Conservation (phyloP, 805 yeast genomes). For the Ogataea populi-albae region DNA sequence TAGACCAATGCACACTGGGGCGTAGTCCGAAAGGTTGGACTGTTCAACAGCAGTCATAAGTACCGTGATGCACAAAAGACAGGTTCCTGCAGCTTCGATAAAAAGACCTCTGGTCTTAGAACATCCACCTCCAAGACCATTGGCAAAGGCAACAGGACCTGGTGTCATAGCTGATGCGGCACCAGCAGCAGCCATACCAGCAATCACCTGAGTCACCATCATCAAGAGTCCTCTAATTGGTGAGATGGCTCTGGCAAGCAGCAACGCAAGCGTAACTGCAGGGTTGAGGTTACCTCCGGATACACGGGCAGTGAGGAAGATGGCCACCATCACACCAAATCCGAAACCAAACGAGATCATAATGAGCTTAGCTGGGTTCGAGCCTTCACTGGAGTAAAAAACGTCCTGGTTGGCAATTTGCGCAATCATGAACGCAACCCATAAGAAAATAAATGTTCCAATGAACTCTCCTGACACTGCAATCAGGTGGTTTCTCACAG, state of each 20-base stretch:
- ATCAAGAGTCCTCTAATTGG: conserved; percentile 67
- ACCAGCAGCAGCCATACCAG: conserved; percentile 91
- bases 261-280: conserved; percentile 73
- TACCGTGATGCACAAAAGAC: conserved; percentile 71
- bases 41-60: conserved; percentile 82
- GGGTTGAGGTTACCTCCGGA: conserved; percentile 93
- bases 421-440: conserved; percentile 80
- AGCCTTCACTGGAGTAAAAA: conserved; percentile 29
- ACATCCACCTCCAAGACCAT: conserved; percentile 67
- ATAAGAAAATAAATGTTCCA: conserved; percentile 82
- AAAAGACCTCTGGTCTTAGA: conserved; percentile 75
- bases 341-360: conserved; percentile 89
- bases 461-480: conserved; percentile 79
- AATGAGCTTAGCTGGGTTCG: conserved; percentile 60
- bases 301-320: conserved; percentile 65
- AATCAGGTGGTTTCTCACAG: conserved; percentile 56
- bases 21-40: conserved; percentile 69
- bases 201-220: conserved; percentile 68
- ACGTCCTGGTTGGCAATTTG: conserved; percentile 63
- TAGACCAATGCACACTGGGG: conserved; percentile 81
- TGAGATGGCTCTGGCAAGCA: conserved; percentile 69
- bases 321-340: conserved; percentile 74
- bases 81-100: conserved; percentile 78
- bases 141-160: conserved; percentile 68
- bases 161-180: conserved; percentile 86